Evolutionary conservation across 2,329 filamentous ascomycete species (phyloP).

Genomic region (Cryphonectria nitschkei): DNA sequence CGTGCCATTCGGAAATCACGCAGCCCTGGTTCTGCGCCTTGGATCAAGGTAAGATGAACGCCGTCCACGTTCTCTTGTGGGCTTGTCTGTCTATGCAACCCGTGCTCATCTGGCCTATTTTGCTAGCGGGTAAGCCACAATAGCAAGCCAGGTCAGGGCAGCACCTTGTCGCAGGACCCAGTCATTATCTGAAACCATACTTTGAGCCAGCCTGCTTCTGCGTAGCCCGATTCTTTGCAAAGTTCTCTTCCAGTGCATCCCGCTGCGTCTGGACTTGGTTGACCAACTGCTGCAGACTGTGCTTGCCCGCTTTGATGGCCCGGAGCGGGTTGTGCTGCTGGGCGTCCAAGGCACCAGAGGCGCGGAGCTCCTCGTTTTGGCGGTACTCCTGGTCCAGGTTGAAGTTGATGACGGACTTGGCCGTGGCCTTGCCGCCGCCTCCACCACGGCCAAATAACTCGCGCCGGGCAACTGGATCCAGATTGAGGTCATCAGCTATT

Average conservation of each 20-base stretch:
- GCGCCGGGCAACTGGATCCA: constrained; percentile 75
- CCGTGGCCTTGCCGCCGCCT: constrained; percentile 45
- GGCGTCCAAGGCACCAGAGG: constrained; percentile 70
- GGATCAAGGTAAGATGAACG: background rate
- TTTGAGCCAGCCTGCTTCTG: constrained; percentile 78
- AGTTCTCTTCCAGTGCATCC: constrained; percentile 89
- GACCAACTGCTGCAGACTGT: constrained; percentile 85
- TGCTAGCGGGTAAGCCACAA: background rate
- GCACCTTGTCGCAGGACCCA: too few relatives aligned
- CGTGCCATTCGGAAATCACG: background rate
- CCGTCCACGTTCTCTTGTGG: background rate
- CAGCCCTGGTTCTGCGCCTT: background rate
- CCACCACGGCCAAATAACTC: constrained; percentile 81
- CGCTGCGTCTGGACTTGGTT: constrained; percentile 80
- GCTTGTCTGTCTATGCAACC: background rate
- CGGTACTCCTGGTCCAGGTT: constrained; percentile 87
- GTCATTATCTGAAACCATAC: constrained; percentile 73
- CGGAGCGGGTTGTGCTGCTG: constrained; percentile 82
- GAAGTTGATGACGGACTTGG: constrained; percentile 78
- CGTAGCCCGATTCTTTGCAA: constrained; percentile 78
- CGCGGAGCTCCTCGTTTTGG: constrained; percentile 77
- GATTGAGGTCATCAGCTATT: constrained; percentile 77
- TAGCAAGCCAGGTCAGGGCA: too few relatives aligned
- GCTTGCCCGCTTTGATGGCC: constrained; percentile 82
- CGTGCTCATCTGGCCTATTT: background rate